Percentiles rank a stretch among this genome's conserved stretches.
Conservation (phyloP, 495 filamentous ascomycete species). For the Melanomma pulvis-pyrius region DNA sequence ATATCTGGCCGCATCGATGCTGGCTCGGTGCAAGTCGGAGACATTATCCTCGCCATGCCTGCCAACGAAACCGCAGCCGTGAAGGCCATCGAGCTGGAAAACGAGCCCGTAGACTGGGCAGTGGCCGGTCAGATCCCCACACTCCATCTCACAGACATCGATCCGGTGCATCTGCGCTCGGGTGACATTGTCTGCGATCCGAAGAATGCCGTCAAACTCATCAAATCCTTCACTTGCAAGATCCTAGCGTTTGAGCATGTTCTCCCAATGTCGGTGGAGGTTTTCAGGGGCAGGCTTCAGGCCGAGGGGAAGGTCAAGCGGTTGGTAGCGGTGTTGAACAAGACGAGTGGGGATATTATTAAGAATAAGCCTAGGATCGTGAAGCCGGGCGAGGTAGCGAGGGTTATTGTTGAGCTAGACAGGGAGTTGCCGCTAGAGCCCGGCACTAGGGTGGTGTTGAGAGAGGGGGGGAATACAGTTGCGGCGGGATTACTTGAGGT, state of each 20-base stretch:
- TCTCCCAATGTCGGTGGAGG: constrained; percentile 83
- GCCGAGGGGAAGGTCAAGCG: constrained; percentile 71
- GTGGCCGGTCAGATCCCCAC: constrained; percentile 92
- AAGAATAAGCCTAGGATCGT: constrained; percentile 88
- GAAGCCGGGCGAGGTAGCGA: constrained; percentile 68
- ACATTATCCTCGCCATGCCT: constrained; percentile 76
- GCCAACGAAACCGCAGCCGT: constrained; percentile 75
- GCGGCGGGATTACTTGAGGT: constrained; percentile 73
- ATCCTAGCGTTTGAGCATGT: constrained; percentile 86
- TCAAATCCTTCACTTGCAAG: constrained; percentile 75
- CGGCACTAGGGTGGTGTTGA: constrained; percentile 76
- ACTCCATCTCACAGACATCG: constrained; percentile 83
- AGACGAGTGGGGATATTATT: constrained; percentile 63
- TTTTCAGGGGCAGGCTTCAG: constrained; percentile 83
- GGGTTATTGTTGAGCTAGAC: constrained; percentile 72
- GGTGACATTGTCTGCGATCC: constrained; percentile 84
- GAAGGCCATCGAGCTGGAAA: constrained; percentile 75
- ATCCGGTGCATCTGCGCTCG: constrained; percentile 73
- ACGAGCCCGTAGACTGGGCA: constrained; percentile 78
- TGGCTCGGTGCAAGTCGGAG: constrained; percentile 81
- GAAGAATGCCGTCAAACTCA: constrained; percentile 64
- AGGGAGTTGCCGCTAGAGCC: constrained; percentile 76
- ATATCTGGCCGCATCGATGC: constrained; percentile 85
- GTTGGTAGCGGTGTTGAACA: constrained; percentile 75
- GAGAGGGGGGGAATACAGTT: constrained; percentile 77